A percentile compares a stretch with the other conserved stretches of the same genome.
Conservation (phyloP, 495 filamentous ascomycete genomes). For the Penicillium simplicissimum region DNA sequence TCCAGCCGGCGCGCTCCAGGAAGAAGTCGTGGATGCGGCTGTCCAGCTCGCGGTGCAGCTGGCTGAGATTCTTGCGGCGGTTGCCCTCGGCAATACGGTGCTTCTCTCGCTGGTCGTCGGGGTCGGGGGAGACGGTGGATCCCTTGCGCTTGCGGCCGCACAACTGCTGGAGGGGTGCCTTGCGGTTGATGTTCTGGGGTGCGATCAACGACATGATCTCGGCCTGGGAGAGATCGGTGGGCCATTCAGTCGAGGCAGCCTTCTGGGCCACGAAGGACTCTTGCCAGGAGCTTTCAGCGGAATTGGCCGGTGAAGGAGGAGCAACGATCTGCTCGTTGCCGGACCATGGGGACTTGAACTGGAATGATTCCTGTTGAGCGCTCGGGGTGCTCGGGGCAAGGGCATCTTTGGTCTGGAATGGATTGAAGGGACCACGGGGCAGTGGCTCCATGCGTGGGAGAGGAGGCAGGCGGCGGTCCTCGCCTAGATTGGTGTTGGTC, state of each 20-base stretch:
- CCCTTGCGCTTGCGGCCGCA: constrained; percentile 50
- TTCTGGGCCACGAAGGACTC: constrained; percentile 40
- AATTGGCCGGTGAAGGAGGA: constrained; percentile 47
- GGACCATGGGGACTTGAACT: constrained; percentile 41
- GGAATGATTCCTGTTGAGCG: constrained; percentile 43
- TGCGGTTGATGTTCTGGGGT: constrained; percentile 46
- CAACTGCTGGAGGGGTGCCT: constrained; percentile 47
- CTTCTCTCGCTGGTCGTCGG: constrained; percentile 48
- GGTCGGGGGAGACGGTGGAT: constrained; percentile 37
- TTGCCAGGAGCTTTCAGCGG: constrained; percentile 46
- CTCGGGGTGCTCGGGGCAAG: constrained; percentile 39
- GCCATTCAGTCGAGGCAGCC: constrained; percentile 34
- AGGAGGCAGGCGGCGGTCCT: constrained; percentile 46
- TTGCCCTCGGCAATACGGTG: constrained; percentile 51
- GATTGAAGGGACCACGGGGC: constrained; percentile 47
- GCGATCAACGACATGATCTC: constrained; percentile 44
- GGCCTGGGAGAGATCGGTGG: constrained; percentile 34
- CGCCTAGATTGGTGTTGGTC: constrained; percentile 27
- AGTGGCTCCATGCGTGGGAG: constrained; percentile 44
- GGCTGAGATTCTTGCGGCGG: constrained; percentile 47
- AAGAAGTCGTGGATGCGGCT: constrained; percentile 46
- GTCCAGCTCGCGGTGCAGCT: constrained; percentile 45
- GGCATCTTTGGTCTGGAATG: constrained; percentile 35
- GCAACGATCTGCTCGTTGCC: constrained; percentile 35
- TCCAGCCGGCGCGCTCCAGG: constrained; percentile 49